Conservation (phyloP, 495 filamentous ascomycete species). For the Penicillium herquei region DNA sequence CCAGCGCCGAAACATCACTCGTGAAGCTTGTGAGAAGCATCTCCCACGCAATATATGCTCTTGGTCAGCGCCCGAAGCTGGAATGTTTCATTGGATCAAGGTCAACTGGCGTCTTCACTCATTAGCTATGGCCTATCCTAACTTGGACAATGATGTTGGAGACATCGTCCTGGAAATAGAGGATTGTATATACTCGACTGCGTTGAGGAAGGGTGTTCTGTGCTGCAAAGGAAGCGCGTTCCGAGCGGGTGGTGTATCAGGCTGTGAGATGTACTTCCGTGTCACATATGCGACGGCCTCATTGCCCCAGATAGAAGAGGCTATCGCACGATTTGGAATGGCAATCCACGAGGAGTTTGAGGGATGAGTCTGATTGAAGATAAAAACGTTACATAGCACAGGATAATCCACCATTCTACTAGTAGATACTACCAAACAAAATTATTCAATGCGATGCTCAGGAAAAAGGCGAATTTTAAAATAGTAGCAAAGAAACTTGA, state of each 20-base stretch:
- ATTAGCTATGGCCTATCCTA: background rate
- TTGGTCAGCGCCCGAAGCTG: constrained; percentile 71
- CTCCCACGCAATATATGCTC: constrained; percentile 66
- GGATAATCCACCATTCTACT: too few relatives aligned
- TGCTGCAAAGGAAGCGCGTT: constrained; percentile 2
- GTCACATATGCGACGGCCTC: background rate
- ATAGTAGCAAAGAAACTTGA: too few relatives aligned
- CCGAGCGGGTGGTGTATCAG: background rate
- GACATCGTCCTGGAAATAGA: background rate
- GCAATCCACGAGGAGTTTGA: background rate
- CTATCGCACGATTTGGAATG: background rate
- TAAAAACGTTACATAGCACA: too few relatives aligned
- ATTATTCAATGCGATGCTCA: too few relatives aligned
- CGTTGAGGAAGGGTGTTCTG: background rate
- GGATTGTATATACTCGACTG: background rate
- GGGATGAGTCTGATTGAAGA: too few relatives aligned
- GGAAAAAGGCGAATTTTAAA: too few relatives aligned
- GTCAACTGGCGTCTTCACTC: constrained; percentile 14
- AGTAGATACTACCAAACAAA: too few relatives aligned
- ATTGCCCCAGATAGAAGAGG: constrained; percentile 1
- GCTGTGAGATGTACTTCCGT: background rate
- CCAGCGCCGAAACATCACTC: constrained; percentile 6
- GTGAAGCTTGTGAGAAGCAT: constrained; percentile 66
- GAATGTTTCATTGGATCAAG: constrained; percentile 71
- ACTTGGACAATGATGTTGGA: background rate